Evolutionary conservation across 225 moss, liverwort and hornwort species (phyloP).

Genomic region (Polytrichum commune): DNA sequence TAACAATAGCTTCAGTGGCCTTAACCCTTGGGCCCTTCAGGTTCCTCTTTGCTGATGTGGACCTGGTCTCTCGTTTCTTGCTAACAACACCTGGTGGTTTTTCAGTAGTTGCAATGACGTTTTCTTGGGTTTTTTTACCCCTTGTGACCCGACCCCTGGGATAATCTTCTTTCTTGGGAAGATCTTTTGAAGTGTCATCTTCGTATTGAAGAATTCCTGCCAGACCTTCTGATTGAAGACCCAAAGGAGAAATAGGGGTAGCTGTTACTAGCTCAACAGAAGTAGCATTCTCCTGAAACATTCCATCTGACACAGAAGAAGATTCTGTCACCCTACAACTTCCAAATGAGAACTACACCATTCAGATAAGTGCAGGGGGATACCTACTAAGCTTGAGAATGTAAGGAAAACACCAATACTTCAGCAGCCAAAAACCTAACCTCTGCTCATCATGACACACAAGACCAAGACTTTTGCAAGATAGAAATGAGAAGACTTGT

Average conservation of each 20-base stretch:
- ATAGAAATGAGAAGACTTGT: not conserved
- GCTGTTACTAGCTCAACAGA: slow-evolving; percentile 9
- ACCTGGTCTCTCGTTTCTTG: not conserved
- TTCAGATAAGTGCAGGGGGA: not conserved
- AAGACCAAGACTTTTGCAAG: not conserved
- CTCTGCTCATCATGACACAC: not conserved
- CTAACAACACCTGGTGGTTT: slow-evolving; percentile 9
- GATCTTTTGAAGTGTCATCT: slow-evolving; percentile 11
- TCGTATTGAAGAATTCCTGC: slow-evolving; percentile 15
- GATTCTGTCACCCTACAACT: not conserved
- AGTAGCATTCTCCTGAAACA: slow-evolving; percentile 10
- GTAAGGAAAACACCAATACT: not conserved
- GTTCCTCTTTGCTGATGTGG: slow-evolving; percentile 5
- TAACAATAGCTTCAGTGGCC: slow-evolving; percentile 5
- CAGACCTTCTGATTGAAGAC: slow-evolving; percentile 21
- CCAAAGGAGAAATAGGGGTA: slow-evolving; percentile 24
- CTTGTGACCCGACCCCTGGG: slow-evolving; percentile 20
- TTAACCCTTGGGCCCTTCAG: slow-evolving; percentile 5
- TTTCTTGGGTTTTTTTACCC: slow-evolving; percentile 8
- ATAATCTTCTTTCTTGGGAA: slow-evolving; percentile 14
- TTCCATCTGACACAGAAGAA: slow-evolving; percentile 2
- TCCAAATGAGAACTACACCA: not conserved
- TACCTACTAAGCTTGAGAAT: not conserved
- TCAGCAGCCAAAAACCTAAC: not conserved
- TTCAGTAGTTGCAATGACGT: slow-evolving; percentile 7